phyloP scores from a whole-genome alignment of 768 basidiomycete species.

The Boletus coccyginus region DNA sequence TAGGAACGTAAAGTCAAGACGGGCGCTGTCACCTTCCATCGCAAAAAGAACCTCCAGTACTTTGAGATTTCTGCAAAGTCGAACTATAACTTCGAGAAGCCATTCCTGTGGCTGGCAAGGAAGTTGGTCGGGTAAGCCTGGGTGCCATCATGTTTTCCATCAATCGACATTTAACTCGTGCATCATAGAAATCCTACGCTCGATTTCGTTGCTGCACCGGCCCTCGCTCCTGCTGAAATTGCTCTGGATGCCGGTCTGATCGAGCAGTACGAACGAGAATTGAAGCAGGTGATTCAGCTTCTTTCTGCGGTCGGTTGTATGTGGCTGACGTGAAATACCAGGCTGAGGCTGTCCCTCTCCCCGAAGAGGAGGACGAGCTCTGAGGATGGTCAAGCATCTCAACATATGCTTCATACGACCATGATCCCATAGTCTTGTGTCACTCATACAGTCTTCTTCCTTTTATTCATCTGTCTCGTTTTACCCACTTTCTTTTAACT shows the following conservation, averaged over 20 bases:
- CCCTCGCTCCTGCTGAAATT: slow-evolving; percentile 93
- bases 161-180: neutral
- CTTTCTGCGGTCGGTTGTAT: neutral
- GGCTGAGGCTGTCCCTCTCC: slow-evolving; percentile 92
- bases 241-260: slow-evolving; percentile 76
- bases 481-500: slow-evolving; percentile 22
- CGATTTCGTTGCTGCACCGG: slow-evolving; percentile 96
- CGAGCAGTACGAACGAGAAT: slow-evolving; percentile 73
- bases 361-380: slow-evolving; percentile 94
- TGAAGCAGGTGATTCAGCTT: slow-evolving; percentile 52
- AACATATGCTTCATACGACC: slow-evolving; percentile 19
- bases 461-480: slow-evolving; percentile 16
- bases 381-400: slow-evolving; percentile 34
- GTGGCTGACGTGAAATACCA: slow-evolving; percentile 29
- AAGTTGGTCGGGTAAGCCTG: slow-evolving; percentile 89
- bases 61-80: slow-evolving; percentile 99
- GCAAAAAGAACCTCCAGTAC: slow-evolving; percentile 99
- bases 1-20: slow-evolving; percentile 99
- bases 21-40: slow-evolving; percentile 96
- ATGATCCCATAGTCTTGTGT: slow-evolving; percentile 20
- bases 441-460: slow-evolving; percentile 17
- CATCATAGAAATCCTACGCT: slow-evolving; percentile 68
- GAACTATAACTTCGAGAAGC: slow-evolving; percentile 99
- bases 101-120: slow-evolving; percentile 98
- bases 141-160: neutral